These are phyloP conservation scores for Coemansia sp. DNA, from an alignment of 192 early-diverging fungal species.

Conservation along the genomic window DNA sequence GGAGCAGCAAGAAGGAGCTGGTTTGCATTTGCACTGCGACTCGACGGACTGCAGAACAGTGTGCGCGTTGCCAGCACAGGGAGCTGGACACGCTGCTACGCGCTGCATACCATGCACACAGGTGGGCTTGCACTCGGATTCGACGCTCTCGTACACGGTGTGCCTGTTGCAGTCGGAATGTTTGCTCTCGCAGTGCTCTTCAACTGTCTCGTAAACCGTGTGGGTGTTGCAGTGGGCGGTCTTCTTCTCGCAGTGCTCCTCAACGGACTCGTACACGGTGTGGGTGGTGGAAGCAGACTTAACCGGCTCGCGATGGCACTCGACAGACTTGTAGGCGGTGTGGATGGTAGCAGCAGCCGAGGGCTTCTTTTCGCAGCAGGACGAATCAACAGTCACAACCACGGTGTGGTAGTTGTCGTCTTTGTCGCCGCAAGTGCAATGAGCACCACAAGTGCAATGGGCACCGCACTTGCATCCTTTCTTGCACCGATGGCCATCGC, in stretches of 20 bases:
- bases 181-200: constrained; percentile 2
- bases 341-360: background rate
- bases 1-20: background rate
- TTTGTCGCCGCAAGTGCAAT: constrained; percentile 29
- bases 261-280: constrained; percentile 19
- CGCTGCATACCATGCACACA: background rate
- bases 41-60: constrained; percentile 23
- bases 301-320: background rate
- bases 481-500: too few relatives aligned
- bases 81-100: background rate
- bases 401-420: constrained; percentile 35
- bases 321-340: constrained; percentile 15
- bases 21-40: background rate
- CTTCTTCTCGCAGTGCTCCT: constrained; percentile 17
- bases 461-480: background rate
- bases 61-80: constrained; percentile 2
- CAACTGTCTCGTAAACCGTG: constrained; percentile 31
- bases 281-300: constrained; percentile 9
- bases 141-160: constrained; percentile 23
- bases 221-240: constrained; percentile 6
- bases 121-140: constrained; percentile 1
- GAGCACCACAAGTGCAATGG: constrained; percentile 24
- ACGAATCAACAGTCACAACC: constrained; percentile 23
- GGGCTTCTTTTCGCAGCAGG: background rate
- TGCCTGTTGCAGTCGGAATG: constrained; percentile 12